Base-by-base conservation (phyloP, 2,329 filamentous ascomycete genomes). In the Diaporthe caulivora region DNA sequence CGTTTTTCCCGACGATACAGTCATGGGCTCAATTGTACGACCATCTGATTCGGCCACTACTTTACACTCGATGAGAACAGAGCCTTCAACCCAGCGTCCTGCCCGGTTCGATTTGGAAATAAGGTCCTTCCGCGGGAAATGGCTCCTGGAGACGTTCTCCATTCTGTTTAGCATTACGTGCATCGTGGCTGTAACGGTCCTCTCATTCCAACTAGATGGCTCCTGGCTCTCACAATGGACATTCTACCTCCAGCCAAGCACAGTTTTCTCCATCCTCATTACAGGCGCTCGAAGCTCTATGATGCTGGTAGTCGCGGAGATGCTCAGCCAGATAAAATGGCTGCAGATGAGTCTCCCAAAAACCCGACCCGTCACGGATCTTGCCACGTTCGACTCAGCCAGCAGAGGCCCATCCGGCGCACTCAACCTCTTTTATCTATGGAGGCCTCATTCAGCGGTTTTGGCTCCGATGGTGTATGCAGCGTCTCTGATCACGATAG, bases 281-380 rank as follows among this genome's bases (percentile, higher is more conserved):
- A 64, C 58, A 49, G 40, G 9, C 2, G 9, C 58, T 18, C 17
- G 47, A 18, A 64, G 42, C 24, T 64, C 60, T 3, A 64, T 49
- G 60, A 64, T 49, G 26, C 26, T 64, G 7, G 26, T 34, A 5
- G 15, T 64, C 10, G 26, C 58, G 3, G 58, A 64, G 42, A 29
- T 64, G 24, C 42, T 64, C 10, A 49, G 58, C 24, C 37, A 62
- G 17, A 24, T 64, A 15, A 64, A 64, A n/a, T 64, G 40, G 40
- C 26, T 47, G 13, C 26, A 64, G 47, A 64, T 64, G 17, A 47
- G 40, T 26, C 18, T 64, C 15, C 42, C 58, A 34, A 64, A 49
- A 5, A 18, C 58, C 3, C 58, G 47, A 9, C 37, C 37, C 37
- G 7, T 49, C 2, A 18, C 40, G n/a, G 58, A 64, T 18, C 9